Conservation (phyloP, 805 yeast genomes). For the Ogataea nakhonphanomensis region DNA sequence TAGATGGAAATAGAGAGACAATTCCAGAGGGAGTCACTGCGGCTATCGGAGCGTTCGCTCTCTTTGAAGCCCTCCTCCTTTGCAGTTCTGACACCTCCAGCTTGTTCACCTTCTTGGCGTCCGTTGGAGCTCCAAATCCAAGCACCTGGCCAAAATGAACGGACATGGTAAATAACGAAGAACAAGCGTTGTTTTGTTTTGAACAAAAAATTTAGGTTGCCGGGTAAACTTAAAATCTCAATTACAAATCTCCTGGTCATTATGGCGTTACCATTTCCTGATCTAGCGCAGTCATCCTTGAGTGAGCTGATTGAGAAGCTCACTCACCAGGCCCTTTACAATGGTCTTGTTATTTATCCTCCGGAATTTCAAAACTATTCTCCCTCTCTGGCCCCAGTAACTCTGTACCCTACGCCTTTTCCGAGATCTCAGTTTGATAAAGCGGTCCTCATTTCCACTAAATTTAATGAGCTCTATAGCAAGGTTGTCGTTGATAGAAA, state of each 20-base stretch:
- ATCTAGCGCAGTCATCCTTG: not conserved
- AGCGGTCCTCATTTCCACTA: conserved; percentile 62
- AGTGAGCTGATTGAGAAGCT: conserved; percentile 22
- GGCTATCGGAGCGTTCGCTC: conserved; percentile 12
- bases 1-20: conserved; percentile 13
- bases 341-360: conserved; percentile 83
- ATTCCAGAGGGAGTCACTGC: conserved; percentile 10
- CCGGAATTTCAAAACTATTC: conserved; percentile 44
- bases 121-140: conserved; percentile 19
- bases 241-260: conserved; percentile 3
- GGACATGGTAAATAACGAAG: conserved; percentile 20
- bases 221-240: conserved; percentile 6
- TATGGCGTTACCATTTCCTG: conserved; percentile 6
- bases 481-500: conserved; percentile 53
- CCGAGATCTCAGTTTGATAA: conserved; percentile 62
- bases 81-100: conserved; percentile 27
- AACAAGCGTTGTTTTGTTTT: conserved; percentile 6
- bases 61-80: conserved; percentile 25
- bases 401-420: conserved; percentile 87
- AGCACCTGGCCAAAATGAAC: conserved; percentile 29
- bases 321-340: conserved; percentile 73
- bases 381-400: conserved; percentile 77
- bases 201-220: conserved; percentile 9
- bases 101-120: conserved; percentile 14
- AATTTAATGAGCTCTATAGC: conserved; percentile 73